Percentiles rank a stretch among this genome's conserved stretches.
Conservation (phyloP, 495 filamentous ascomycete species). For the Parathielavia appendiculata region DNA sequence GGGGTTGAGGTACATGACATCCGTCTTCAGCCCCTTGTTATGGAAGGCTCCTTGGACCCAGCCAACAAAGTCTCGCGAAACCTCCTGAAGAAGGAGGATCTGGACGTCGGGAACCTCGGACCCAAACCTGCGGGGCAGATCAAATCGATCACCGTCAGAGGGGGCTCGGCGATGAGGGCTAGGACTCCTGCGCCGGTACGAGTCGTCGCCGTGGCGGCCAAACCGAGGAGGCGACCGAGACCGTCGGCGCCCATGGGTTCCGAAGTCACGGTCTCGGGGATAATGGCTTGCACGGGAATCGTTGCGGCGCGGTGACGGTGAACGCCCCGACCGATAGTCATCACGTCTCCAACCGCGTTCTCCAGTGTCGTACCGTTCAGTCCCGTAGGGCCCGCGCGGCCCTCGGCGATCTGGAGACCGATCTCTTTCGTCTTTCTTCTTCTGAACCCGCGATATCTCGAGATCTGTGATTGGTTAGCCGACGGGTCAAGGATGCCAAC, state of each 20-base stretch:
- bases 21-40: constrained; percentile 62
- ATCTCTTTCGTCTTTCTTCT: constrained; percentile 60
- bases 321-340: constrained; percentile 60
- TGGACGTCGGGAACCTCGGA: constrained; percentile 87
- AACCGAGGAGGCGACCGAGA: constrained; percentile 51
- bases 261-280: constrained; percentile 35
- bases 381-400: constrained; percentile 21
- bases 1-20: constrained; percentile 72
- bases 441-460: constrained; percentile 78
- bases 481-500: neutral
- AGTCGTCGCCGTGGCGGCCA: constrained; percentile 42
- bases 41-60: constrained; percentile 76
- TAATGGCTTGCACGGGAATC: constrained; percentile 36
- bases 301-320: constrained; percentile 45
- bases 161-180: constrained; percentile 54
- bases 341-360: constrained; percentile 46
- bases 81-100: constrained; percentile 71
- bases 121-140: constrained; percentile 67
- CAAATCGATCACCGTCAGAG: constrained; percentile 56
- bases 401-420: constrained; percentile 31
- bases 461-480: constrained; percentile 58
- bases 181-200: constrained; percentile 59
- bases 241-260: constrained; percentile 43
- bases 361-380: constrained; percentile 36
- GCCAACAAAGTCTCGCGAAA: constrained; percentile 72